These are phyloP conservation scores for Brassica balearica DNA, from an alignment of 441 rosid genomes.

Conservation along the genomic window DNA sequence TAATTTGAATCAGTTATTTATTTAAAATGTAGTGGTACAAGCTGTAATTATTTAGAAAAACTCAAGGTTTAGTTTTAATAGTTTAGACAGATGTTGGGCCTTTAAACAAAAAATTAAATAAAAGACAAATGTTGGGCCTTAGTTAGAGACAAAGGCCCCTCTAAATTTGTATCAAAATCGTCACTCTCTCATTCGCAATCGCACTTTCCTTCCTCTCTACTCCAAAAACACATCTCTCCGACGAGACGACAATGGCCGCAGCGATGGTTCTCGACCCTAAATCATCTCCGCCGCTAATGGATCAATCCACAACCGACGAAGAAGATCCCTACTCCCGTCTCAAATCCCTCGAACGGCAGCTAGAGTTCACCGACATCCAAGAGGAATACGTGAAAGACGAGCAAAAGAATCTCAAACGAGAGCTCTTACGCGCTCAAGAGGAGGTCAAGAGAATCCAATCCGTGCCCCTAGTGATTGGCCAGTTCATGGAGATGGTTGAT, in stretches of 20 bases:
- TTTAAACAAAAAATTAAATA: too few species aligned
- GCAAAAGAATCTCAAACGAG: constrained; percentile 92
- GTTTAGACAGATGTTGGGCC: too few species aligned
- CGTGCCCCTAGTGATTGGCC: constrained; percentile 94
- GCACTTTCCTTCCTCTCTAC: constrained; percentile 39
- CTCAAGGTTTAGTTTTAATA: too few species aligned
- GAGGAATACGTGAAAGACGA: constrained; percentile 98
- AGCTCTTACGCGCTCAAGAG: constrained; percentile 94
- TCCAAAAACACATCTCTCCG: constrained; percentile 32
- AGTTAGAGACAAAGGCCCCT: too few species aligned
- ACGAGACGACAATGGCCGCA: constrained; percentile 58
- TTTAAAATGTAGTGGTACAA: too few species aligned
- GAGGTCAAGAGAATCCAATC: constrained; percentile 99
- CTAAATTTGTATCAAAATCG: too few species aligned
- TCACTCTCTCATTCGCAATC: constrained; percentile 1
- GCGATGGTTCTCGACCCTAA: constrained; percentile 65
- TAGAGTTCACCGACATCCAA: constrained; percentile 92
- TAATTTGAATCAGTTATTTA: too few species aligned
- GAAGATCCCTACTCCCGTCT: constrained; percentile 86
- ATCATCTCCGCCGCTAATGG: constrained; percentile 37
- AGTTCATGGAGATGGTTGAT: constrained; percentile 99
- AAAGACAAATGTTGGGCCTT: too few species aligned
- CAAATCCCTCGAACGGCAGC: constrained; percentile 80
- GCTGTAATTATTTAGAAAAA: too few species aligned
- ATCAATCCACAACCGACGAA: constrained; percentile 54